phyloP scores from a whole-genome alignment of 495 filamentous ascomycete genomes.

The Darksidea phi region DNA sequence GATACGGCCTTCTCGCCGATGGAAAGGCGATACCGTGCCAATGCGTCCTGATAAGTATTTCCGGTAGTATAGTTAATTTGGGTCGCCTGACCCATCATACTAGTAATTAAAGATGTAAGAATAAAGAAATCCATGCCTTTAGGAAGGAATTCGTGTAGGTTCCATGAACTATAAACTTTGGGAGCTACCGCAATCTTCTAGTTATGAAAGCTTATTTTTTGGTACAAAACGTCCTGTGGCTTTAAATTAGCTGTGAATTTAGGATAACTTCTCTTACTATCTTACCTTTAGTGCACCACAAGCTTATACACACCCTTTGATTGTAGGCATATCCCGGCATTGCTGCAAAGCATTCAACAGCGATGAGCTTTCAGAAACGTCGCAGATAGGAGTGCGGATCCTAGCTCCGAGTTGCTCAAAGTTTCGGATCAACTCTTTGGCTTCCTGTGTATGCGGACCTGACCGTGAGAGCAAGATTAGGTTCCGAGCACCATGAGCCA shows the following conservation, averaged over 20 bases:
- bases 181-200: constrained; percentile 5
- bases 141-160: constrained; percentile 12
- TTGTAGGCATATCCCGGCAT: constrained; percentile 12
- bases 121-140: constrained; percentile 28
- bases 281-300: constrained; percentile 32
- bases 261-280: constrained; percentile 18
- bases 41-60: constrained; percentile 24
- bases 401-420: background rate
- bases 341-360: background rate
- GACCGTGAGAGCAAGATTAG: constrained; percentile 29
- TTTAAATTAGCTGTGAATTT: background rate
- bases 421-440: background rate
- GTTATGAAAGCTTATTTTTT: background rate
- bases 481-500: constrained; percentile 21
- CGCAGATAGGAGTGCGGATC: background rate
- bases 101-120: background rate
- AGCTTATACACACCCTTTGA: constrained; percentile 36
- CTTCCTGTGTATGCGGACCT: background rate
- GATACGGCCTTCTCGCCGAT: constrained; percentile 15
- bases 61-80: constrained; percentile 28
- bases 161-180: constrained; percentile 19
- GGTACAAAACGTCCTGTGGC: constrained; percentile 5
- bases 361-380: background rate
- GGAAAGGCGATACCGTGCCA: constrained; percentile 8
- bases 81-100: background rate